Conservation (phyloP, 305 asterid genomes). For the Rubia tinctorum region DNA sequence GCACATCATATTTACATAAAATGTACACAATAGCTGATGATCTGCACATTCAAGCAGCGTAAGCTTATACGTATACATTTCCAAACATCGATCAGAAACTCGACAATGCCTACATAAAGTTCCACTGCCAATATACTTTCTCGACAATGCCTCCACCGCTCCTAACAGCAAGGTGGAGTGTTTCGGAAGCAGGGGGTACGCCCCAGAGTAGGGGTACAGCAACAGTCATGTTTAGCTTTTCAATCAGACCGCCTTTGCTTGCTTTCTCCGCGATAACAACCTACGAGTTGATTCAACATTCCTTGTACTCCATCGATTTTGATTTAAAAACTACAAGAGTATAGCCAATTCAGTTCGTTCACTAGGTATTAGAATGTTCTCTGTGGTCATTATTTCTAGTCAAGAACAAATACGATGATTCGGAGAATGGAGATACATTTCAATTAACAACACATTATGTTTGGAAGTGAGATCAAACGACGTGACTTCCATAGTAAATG, state of each 20-base stretch:
- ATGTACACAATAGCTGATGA: conserved; percentile 11
- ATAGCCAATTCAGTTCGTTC: neutral
- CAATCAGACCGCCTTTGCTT: conserved; percentile 67
- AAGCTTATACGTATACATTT: conserved; percentile 38
- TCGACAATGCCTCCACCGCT: conserved; percentile 96
- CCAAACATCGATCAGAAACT: conserved; percentile 42
- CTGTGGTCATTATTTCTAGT: neutral
- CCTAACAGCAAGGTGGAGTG: conserved; percentile 75
- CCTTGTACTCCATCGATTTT: neutral
- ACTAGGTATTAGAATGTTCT: neutral
- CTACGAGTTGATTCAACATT: conserved; percentile 31
- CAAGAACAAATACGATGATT: neutral
- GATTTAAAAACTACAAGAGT: neutral
- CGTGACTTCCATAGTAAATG: neutral
- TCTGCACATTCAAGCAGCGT: conserved; percentile 27
- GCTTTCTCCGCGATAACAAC: conserved; percentile 80
- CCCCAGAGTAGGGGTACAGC: conserved; percentile 98
- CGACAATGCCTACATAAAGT: conserved; percentile 59
- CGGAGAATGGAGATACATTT: neutral
- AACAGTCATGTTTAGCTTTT: conserved; percentile 86
- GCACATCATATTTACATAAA: conserved; percentile 13
- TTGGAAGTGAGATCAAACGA: neutral
- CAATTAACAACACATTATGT: neutral
- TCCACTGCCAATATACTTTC: conserved; percentile 93
- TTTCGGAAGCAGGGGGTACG: conserved; percentile 92